Evolutionary conservation across 179 eudicot genomes (phyloP), one percentile per base, ranked within the genome.

Genomic region (Beta macrorhiza): DNA sequence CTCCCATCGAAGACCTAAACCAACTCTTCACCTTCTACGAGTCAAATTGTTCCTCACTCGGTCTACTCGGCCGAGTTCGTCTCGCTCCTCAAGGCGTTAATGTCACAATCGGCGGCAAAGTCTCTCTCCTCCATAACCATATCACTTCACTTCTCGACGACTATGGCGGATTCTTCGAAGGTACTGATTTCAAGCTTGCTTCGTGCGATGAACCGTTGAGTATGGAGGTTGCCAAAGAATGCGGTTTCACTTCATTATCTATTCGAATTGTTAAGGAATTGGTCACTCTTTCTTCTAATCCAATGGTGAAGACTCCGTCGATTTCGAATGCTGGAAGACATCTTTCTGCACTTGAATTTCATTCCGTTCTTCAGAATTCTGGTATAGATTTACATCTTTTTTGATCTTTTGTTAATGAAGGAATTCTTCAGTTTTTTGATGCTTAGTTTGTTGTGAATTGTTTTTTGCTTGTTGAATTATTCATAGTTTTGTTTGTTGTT

Each of bases 121-220:
- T 92, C 45, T 84, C 87, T 22, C 84, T 89, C 7, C 87, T 96
- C 78, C 77, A 91, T 80, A 77, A 78, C 22, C 99, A 96, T 87
- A 96, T 94, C 78, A 87, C 84, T 44, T 90, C 88, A 2, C 81
- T 96, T 3, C 77, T 82, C 55, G 51, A 76, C 55, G 83, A 86
- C 8, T 85, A 86, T 71, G 91, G 88, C 77, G 76, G 64, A 56
- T 85, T 91, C 74, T 96, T 96, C 42, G 87, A 87, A 44, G 96
- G 91, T 53, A 96, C 99, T 0, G 99, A 96, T 76, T 96, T 96
- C 82, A 96, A 96, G 92, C 93, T 96, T 14, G 97, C 99, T 0
- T 87, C 94, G 37, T 94, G 93, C 71, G 71, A 74, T 53, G 89
- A 85, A 79, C 93, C 98, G 10, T 79, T 87, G 78, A 88, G 90